phyloP scores from a whole-genome alignment of 371 early-diverging fungal genomes.

The Mortierella sp. region DNA sequence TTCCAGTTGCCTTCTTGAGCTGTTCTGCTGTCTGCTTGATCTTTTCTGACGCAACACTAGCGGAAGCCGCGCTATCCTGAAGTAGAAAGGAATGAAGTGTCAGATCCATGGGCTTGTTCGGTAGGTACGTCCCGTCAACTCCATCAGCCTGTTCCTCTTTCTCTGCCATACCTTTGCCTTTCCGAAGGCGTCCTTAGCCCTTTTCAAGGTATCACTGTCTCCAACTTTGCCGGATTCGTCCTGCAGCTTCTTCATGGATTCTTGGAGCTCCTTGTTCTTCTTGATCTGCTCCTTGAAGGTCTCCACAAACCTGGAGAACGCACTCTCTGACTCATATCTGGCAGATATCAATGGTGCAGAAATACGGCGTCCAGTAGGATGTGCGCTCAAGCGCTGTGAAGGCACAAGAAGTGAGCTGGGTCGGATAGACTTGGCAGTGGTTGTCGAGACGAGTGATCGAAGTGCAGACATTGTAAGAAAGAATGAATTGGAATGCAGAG shows the following conservation, averaged over 20 bases:
- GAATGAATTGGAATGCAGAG: not conserved
- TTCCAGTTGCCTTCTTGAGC: slow-evolving; percentile 77
- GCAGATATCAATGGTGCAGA: slow-evolving; percentile 36
- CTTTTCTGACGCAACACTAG: slow-evolving; percentile 60
- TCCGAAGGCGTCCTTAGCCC: slow-evolving; percentile 86
- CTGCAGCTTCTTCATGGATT: slow-evolving; percentile 88
- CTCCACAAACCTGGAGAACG: slow-evolving; percentile 74
- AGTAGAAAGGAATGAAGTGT: not conserved
- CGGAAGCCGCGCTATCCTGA: slow-evolving; percentile 58
- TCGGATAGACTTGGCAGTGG: slow-evolving; percentile 36
- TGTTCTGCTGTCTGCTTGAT: slow-evolving; percentile 81
- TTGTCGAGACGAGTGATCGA: slow-evolving; percentile 48
- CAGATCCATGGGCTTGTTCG: slow-evolving; percentile 4
- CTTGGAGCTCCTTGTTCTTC: slow-evolving; percentile 91
- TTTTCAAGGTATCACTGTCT: slow-evolving; percentile 89
- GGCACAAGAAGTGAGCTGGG: slow-evolving; percentile 30
- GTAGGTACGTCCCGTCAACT: not conserved
- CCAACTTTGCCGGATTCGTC: slow-evolving; percentile 83
- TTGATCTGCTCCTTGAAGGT: slow-evolving; percentile 90
- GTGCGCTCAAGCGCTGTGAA: slow-evolving; percentile 46
- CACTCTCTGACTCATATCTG: slow-evolving; percentile 53
- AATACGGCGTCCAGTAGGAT: slow-evolving; percentile 27
- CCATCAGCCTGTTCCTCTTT: not conserved
- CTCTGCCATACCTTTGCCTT: slow-evolving; percentile 66
- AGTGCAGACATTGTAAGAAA: slow-evolving; percentile 42